phyloP scores from a whole-genome alignment of 202 grass and related monocot species.

The Schoenoplectus triqueter region DNA sequence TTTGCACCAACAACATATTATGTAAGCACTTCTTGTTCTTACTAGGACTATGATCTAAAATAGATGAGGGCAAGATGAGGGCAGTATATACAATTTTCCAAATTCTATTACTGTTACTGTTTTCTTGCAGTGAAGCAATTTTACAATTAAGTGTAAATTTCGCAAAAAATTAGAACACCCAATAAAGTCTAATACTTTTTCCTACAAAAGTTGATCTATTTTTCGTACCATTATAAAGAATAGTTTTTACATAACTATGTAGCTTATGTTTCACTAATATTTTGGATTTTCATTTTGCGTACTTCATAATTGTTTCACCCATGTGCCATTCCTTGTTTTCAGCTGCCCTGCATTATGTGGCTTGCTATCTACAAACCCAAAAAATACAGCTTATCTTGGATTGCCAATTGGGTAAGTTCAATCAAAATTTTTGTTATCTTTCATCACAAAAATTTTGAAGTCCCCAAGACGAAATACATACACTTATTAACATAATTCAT shows the following conservation, averaged over 20 bases:
- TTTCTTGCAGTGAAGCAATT: neutral
- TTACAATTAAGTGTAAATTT: neutral
- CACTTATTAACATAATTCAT: too few species aligned
- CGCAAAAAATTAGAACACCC: neutral
- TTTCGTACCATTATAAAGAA: too few species aligned
- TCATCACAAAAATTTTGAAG: neutral
- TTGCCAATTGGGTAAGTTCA: slow-evolving; percentile 48
- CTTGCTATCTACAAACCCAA: slow-evolving; percentile 51
- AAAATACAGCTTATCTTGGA: slow-evolving; percentile 47
- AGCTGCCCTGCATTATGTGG: slow-evolving; percentile 69
- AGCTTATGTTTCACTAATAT: neutral
- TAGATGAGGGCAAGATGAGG: too few species aligned
- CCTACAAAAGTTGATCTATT: neutral
- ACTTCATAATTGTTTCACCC: neutral
- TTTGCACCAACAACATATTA: slow-evolving; percentile 59
- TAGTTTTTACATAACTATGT: neutral
- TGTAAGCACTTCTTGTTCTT: slow-evolving; percentile 35
- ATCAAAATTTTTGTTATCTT: neutral
- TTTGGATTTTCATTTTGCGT: slow-evolving; percentile 7
- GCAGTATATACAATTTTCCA: too few species aligned
- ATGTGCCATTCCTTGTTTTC: slow-evolving; percentile 3
- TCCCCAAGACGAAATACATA: neutral
- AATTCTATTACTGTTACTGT: too few species aligned
- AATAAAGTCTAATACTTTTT: neutral
- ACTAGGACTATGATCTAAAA: neutral